Evolutionary conservation across 306 rosid genomes (phyloP).

Genomic region (Trifolium pratense): DNA sequence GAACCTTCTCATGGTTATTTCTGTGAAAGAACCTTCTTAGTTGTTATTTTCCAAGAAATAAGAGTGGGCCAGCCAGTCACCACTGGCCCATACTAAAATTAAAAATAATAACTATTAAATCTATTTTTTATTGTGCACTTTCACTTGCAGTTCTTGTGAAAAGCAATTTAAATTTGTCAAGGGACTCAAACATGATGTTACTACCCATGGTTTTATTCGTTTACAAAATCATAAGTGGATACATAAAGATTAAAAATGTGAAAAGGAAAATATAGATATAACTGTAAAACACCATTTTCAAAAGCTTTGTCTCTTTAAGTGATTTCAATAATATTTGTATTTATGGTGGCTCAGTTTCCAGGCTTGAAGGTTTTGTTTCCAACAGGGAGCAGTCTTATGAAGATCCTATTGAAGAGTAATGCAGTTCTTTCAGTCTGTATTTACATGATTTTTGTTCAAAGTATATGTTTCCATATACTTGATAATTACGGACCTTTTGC

Average conservation of each 20-base stretch:
- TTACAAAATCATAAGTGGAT: conserved; percentile 22
- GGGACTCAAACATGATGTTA: no score
- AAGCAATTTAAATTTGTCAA: no score
- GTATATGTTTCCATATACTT: conserved; percentile 25
- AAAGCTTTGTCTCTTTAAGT: not conserved
- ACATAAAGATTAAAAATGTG: not conserved
- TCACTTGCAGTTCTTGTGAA: not conserved
- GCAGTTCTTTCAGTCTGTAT: conserved; percentile 45
- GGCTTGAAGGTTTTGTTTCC: conserved; percentile 99
- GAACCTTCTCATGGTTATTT: not conserved
- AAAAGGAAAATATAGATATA: not conserved
- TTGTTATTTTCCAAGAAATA: no score
- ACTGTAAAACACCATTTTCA: conserved; percentile 6
- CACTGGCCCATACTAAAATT: no score
- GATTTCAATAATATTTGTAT: conserved; percentile 45
- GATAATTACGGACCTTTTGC: conserved; percentile 38
- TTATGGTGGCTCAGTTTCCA: conserved; percentile 68
- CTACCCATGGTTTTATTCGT: not conserved
- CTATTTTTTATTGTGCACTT: not conserved
- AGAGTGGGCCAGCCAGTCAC: no score
- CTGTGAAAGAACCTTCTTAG: not conserved
- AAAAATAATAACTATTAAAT: no score
- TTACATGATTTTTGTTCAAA: conserved; percentile 34
- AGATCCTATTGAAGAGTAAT: conserved; percentile 99
- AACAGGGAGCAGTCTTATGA: conserved; percentile 98